These are phyloP conservation scores for Nannochloris sp. DNA, from an alignment of 139 green algal species.

Conservation along the genomic window DNA sequence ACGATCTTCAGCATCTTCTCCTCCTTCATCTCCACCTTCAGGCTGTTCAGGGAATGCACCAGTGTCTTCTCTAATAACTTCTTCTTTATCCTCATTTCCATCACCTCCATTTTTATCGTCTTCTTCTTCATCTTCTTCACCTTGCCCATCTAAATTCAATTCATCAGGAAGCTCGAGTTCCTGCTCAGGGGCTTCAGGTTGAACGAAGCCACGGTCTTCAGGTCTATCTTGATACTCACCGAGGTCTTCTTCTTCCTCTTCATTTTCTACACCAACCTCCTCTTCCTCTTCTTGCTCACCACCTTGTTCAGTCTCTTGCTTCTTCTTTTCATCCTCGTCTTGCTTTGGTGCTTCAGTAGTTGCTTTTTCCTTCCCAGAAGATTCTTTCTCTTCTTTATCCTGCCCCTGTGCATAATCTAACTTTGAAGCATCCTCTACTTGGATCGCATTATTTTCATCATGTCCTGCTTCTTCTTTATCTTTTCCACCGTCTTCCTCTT, in stretches of 20 bases:
- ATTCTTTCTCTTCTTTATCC: conserved; percentile 34
- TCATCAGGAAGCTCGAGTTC: conserved; percentile 75
- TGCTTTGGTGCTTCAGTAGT: conserved; percentile 3
- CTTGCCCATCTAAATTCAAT: conserved; percentile 72
- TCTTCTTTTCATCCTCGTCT: conserved; percentile 2
- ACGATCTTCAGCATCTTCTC: conserved; percentile 7
- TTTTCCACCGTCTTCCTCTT: conserved; percentile 34
- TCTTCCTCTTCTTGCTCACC: conserved; percentile 2
- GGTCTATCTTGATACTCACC: conserved; percentile 44
- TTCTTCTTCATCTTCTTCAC: conserved; percentile 3
- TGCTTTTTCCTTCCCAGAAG: conserved; percentile 26
- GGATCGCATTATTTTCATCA: conserved; percentile 12
- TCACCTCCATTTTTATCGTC: conserved; percentile 11
- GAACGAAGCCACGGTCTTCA: conserved; percentile 68
- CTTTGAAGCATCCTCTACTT: conserved; percentile 65
- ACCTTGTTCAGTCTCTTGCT: background rate
- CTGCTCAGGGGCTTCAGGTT: conserved; percentile 45
- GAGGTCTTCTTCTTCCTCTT: conserved; percentile 19
- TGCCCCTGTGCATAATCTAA: conserved; percentile 60
- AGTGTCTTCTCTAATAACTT: conserved; percentile 8
- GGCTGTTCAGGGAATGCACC: conserved; percentile 6
- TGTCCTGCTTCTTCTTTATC: conserved; percentile 33
- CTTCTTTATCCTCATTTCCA: conserved; percentile 20
- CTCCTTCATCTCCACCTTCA: conserved; percentile 7
- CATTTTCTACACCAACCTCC: conserved; percentile 22